Conservation (phyloP, 371 early-diverging fungal species). For the Phascolomyces articulosus region DNA sequence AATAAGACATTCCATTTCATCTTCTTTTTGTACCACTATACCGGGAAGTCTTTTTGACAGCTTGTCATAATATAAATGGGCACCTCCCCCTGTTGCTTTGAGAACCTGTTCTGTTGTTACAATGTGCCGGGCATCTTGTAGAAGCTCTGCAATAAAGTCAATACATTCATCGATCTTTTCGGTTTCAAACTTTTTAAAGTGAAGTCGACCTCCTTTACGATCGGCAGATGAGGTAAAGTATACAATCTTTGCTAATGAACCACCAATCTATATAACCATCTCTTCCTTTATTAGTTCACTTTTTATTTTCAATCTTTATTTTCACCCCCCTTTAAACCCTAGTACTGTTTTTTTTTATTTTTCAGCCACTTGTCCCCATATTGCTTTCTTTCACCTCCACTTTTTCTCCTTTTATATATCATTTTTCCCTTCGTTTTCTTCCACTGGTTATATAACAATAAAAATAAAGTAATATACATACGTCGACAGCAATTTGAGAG, state of each 20-base stretch:
- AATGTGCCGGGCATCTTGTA: slow-evolving; percentile 56
- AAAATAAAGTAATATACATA: slow-evolving; percentile 29
- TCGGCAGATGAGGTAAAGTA: slow-evolving; percentile 72
- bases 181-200: slow-evolving; percentile 94
- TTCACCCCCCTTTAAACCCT: too few relatives aligned
- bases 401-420: background rate
- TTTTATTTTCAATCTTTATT: background rate
- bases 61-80: slow-evolving; percentile 68
- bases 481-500: slow-evolving; percentile 92
- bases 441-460: background rate
- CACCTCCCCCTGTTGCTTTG: slow-evolving; percentile 90
- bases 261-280: slow-evolving; percentile 77
- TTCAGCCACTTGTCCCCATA: too few relatives aligned
- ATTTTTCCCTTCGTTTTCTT: too few relatives aligned
- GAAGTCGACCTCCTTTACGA: slow-evolving; percentile 83
- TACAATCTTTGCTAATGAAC: slow-evolving; percentile 93
- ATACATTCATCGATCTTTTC: slow-evolving; percentile 89
- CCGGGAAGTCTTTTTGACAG: slow-evolving; percentile 56
- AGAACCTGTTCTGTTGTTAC: slow-evolving; percentile 49
- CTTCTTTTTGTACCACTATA: slow-evolving; percentile 76
- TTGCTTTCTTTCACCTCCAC: background rate
- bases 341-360: too few relatives aligned
- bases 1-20: slow-evolving; percentile 88
- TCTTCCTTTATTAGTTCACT: background rate
- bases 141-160: slow-evolving; percentile 75